Conservation (phyloP, 2,329 filamentous ascomycete species). For the Dactylellina leptospora region DNA sequence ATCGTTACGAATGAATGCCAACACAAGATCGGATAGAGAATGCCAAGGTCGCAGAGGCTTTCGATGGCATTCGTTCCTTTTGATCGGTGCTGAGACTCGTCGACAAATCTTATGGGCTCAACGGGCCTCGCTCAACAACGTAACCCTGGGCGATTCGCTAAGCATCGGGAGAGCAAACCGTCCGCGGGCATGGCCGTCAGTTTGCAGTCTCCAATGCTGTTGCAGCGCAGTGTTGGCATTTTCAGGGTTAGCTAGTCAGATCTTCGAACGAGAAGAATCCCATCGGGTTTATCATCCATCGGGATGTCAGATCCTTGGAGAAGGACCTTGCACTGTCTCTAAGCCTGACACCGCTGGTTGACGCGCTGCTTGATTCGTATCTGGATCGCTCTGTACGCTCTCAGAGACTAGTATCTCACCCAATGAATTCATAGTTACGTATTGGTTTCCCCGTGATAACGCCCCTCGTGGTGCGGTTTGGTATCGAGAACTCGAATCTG, state of each 20-base stretch:
- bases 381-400: conserved; percentile 2
- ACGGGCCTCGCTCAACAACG: background rate
- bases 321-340: conserved; percentile 6
- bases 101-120: background rate
- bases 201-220: conserved; percentile 4
- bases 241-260: background rate
- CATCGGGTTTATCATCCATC: conserved; percentile 11
- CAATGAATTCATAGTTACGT: background rate
- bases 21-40: conserved; percentile 12
- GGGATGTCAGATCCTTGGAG: conserved; percentile 1
- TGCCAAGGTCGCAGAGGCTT: background rate
- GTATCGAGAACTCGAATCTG: conserved; percentile 6
- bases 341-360: background rate
- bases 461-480: conserved; percentile 19
- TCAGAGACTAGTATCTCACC: background rate
- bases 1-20: background rate
- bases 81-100: background rate
- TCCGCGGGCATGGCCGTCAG: conserved; percentile 20
- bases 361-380: background rate
- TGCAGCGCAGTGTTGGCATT: background rate
- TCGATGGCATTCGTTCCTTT: too few relatives aligned
- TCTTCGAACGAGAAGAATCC: background rate
- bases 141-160: conserved; percentile 12
- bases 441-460: background rate
- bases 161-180: conserved; percentile 19